Percentiles rank a stretch among this genome's conserved stretches.
phyloP scores from a whole-genome alignment of 2,329 filamentous ascomycete genomes.

The Phaeosphaeriaceae sp. region DNA sequence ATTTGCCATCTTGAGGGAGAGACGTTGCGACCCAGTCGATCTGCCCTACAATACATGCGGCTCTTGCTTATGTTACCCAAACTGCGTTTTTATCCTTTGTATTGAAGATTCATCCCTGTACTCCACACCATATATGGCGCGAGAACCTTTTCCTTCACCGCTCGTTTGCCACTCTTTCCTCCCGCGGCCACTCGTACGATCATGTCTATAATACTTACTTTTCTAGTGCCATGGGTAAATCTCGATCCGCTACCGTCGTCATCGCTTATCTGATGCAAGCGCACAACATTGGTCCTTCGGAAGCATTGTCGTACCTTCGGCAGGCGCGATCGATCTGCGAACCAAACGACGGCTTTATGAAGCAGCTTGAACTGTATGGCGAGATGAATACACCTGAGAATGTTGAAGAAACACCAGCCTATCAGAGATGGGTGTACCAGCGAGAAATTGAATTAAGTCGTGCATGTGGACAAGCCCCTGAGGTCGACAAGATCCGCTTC shows the following conservation, averaged over 20 bases:
- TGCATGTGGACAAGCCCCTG: constrained; percentile 79
- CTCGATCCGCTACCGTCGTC: constrained; percentile 83
- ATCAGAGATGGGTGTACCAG: constrained; percentile 79
- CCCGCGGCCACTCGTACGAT: constrained; percentile 33
- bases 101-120: constrained; percentile 15
- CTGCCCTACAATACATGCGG: constrained; percentile 15
- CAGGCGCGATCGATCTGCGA: constrained; percentile 78
- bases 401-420: constrained; percentile 73
- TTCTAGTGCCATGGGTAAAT: constrained; percentile 91
- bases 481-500: constrained; percentile 77
- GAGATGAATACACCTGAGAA: constrained; percentile 80
- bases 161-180: constrained; percentile 43
- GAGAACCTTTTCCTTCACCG: constrained; percentile 37
- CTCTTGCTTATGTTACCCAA: constrained; percentile 9
- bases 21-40: constrained; percentile 6
- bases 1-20: constrained; percentile 41
- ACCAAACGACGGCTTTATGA: constrained; percentile 91
- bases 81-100: constrained; percentile 29
- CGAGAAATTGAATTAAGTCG: constrained; percentile 71
- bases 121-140: constrained; percentile 23
- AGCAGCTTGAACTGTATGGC: constrained; percentile 86
- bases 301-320: constrained; percentile 75
- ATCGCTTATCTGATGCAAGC: constrained; percentile 81
- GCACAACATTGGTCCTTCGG: constrained; percentile 59
- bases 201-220: constrained; percentile 42